Base-by-base conservation (phyloP, 164 flowering plant genomes). In the Protea cynaroides region DNA sequence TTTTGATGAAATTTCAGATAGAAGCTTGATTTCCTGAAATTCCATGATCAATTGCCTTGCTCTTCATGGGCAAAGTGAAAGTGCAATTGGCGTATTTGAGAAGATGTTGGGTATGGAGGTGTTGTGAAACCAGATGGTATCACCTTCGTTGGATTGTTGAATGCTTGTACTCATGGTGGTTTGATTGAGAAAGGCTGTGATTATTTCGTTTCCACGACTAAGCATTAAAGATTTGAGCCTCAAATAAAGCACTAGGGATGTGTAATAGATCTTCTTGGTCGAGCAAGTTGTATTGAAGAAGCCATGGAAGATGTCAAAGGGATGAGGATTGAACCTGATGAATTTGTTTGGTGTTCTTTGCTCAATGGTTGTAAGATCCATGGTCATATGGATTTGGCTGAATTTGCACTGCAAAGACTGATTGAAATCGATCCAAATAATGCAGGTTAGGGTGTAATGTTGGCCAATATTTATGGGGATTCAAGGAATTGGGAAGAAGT, bases 141-240 rank as follows among this genome's bases (percentile, higher is more conserved):
- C 23, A 83, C 88, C 25, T 85, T 87, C 69, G 68, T 85, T 21
- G 83, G 86, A 8, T 56, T 87, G 68, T 65, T 85, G 64, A 85
- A 80, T 78, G 90, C 87, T 57, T 87, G 88, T 65, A 76, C 84
- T 17, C 90, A 87, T 66, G 86, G 77, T 29, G 88, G 90, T 25
- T 70, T 82, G 69, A 78, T 85, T 11, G 80, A 77, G 59, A 68
- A 75, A 52, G 86, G 86, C 5, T 64, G 67, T 57, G 44, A 36
- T 36, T 87, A 79, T 78, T 85, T 78, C 44, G 52, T 72, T 0
- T 21, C 70, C 56, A 83, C 83, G 86, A 75, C 68, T 37, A 21
- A n/a, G 8, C 69, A 60, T 21, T 82, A 76, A 47, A 69, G 66
- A 23, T 77, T 87, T 52, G 77, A 82, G 68, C 87, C 88, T 51